Percentiles rank a stretch among this genome's conserved stretches.
These are phyloP conservation scores for Colletotrichum spinosum DNA, from an alignment of 2,329 filamentous ascomycete species.

Conservation along the genomic window DNA sequence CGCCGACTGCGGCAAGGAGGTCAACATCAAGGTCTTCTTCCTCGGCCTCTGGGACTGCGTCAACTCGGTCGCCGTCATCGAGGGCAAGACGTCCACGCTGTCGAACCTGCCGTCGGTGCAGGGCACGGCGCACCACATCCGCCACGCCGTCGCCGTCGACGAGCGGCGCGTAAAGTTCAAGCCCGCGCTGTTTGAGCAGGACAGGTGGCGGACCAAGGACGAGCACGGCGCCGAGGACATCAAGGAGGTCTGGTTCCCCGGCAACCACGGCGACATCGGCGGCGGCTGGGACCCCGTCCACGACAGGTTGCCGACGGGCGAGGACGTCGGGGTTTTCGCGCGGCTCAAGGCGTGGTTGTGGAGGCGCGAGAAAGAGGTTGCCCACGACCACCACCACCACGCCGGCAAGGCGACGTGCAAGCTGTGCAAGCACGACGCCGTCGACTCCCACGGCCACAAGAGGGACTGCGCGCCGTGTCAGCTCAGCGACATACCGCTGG, in stretches of 20 bases:
- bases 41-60: conserved; percentile 67
- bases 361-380: neutral
- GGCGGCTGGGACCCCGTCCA: conserved; percentile 59
- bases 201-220: conserved; percentile 41
- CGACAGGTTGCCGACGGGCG: conserved; percentile 38
- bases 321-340: neutral
- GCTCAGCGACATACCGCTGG: conserved; percentile 62
- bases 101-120: conserved; percentile 42
- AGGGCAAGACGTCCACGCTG: conserved; percentile 49
- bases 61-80: conserved; percentile 58
- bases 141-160: conserved; percentile 65
- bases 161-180: conserved; percentile 68
- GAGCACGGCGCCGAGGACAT: conserved; percentile 50
- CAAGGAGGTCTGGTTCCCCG: conserved; percentile 66
- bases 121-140: conserved; percentile 57
- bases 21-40: conserved; percentile 61
- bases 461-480: conserved; percentile 48
- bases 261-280: conserved; percentile 64
- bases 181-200: conserved; percentile 58
- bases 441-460: conserved; percentile 45
- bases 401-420: neutral
- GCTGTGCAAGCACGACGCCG: conserved; percentile 19
- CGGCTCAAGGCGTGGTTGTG: no score
- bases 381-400: neutral
- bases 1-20: conserved; percentile 34